Evolutionary conservation across 768 basidiomycete genomes (phyloP), one percentile per base, ranked within the genome.

Genomic region (Russula compacta): DNA sequence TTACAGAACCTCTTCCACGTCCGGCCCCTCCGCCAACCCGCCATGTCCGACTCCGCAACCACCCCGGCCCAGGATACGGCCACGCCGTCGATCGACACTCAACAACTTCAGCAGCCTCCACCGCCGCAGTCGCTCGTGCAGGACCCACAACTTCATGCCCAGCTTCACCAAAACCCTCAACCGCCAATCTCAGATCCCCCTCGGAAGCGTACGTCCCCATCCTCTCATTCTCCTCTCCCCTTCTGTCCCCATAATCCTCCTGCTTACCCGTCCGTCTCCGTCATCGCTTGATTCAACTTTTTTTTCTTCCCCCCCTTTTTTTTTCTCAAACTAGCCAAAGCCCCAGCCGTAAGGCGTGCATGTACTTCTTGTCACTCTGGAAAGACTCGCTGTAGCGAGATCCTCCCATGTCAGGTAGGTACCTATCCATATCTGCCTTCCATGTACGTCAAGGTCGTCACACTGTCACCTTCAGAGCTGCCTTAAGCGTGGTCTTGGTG

Each of bases 361-460:
- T 91, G 89, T 65, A 80, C 83, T 42, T 85, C 89, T 14, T 91
- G 89, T 73, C 89, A 91, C 72, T 77, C 86, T 53, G 89, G 89
- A 54, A 91, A 91, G 75, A 91, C 89, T 12, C 77, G 88, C 67
- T 91, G 89, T 68, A 89, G 86, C 67, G 89, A 91, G 73, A 83
- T 83, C 38, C 78, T 91, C 19, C 89, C 89, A 8, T 91, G 89
- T 73, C 88, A 89, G 82, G 87, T 86, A 64, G 11, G 73, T 66
- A 32, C 14, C 47, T 53, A 48, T 53, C 40, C 59, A 24, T 14
- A 21, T 29, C 19, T 19, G 32, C 49, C 38, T 69, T 64, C 12
- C 55, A 19, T 46, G 21, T 58, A 48, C 62, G 35, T 38, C 52
- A 44, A 24, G 24, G 39, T 51, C 44, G n/a, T 44, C 35, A 47